phyloP scores from a whole-genome alignment of 306 rosid species.

The Rubus idaeus region DNA sequence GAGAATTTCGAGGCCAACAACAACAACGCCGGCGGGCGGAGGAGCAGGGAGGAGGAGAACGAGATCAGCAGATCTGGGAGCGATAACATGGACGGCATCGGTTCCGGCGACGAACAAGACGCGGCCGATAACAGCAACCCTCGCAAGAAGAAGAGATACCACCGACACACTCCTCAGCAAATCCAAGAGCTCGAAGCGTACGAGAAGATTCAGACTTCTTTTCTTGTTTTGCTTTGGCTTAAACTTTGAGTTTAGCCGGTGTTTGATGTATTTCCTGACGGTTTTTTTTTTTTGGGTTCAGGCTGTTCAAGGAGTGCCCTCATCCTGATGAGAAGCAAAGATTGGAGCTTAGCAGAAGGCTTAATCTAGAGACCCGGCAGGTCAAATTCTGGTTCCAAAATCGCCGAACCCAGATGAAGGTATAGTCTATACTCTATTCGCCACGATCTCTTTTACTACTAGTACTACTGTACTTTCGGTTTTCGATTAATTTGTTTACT shows the following conservation, averaged over 20 bases:
- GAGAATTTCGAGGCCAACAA: constrained; percentile 48
- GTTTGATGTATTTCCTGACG: neutral
- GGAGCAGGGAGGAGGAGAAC: constrained; percentile 84
- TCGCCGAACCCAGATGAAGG: constrained; percentile 98
- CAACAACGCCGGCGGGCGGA: constrained; percentile 43
- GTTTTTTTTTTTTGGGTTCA: constrained; percentile 3
- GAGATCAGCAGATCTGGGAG: constrained; percentile 93
- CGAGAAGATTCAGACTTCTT: neutral
- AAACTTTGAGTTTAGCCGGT: neutral
- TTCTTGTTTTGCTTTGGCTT: neutral
- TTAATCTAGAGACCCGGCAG: constrained; percentile 80
- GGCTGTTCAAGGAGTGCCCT: constrained; percentile 92
- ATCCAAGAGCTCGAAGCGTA: constrained; percentile 98
- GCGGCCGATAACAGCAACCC: constrained; percentile 63
- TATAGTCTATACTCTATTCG: neutral
- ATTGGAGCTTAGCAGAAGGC: constrained; percentile 72
- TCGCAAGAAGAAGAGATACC: constrained; percentile 80
- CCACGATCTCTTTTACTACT: constrained; percentile 3
- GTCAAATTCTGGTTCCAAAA: constrained; percentile 99
- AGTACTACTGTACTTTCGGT: neutral
- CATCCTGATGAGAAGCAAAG: constrained; percentile 99
- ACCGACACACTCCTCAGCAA: constrained; percentile 98
- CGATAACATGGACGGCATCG: constrained; percentile 81
- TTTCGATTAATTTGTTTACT: neutral
- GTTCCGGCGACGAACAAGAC: constrained; percentile 87